A percentile compares a stretch with the other conserved stretches of the same genome.
These are phyloP conservation scores for Fusarium humuli DNA, from an alignment of 2,329 filamentous ascomycete species.

Conservation along the genomic window DNA sequence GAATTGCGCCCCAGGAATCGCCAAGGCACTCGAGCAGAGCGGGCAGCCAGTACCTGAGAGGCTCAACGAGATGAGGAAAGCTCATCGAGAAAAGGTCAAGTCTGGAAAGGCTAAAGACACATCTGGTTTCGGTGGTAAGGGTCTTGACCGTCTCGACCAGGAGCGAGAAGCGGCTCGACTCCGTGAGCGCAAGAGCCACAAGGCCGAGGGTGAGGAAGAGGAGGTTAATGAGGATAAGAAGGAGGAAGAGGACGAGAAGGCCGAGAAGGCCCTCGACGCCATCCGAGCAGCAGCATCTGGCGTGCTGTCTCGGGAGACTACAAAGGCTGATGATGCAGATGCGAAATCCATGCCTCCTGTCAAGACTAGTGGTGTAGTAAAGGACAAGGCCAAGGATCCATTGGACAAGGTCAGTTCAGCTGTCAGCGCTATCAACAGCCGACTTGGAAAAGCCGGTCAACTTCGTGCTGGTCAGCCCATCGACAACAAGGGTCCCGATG, in stretches of 20 bases:
- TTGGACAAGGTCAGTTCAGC: constrained; percentile 91
- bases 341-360: constrained; percentile 52
- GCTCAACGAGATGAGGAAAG: constrained; percentile 72
- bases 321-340: constrained; percentile 57
- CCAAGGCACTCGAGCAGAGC: constrained; percentile 92
- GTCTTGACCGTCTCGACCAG: constrained; percentile 89
- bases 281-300: constrained; percentile 72
- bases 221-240: constrained; percentile 85
- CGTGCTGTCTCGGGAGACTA: constrained; percentile 64
- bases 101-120: constrained; percentile 89
- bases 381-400: constrained; percentile 71
- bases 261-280: constrained; percentile 73
- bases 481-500: constrained; percentile 98
- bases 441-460: constrained; percentile 88
- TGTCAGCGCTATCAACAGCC: constrained; percentile 89
- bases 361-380: constrained; percentile 68
- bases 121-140: constrained; percentile 94
- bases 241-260: constrained; percentile 71
- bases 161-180: constrained; percentile 88
- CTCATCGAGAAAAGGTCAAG: constrained; percentile 91
- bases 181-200: constrained; percentile 88
- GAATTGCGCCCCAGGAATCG: constrained; percentile 87
- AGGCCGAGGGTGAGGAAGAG: constrained; percentile 86
- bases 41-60: constrained; percentile 83
- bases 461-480: constrained; percentile 93